These are phyloP conservation scores for Kalmusia sp. DNA, from an alignment of 2,329 filamentous ascomycete genomes.

Conservation along the genomic window DNA sequence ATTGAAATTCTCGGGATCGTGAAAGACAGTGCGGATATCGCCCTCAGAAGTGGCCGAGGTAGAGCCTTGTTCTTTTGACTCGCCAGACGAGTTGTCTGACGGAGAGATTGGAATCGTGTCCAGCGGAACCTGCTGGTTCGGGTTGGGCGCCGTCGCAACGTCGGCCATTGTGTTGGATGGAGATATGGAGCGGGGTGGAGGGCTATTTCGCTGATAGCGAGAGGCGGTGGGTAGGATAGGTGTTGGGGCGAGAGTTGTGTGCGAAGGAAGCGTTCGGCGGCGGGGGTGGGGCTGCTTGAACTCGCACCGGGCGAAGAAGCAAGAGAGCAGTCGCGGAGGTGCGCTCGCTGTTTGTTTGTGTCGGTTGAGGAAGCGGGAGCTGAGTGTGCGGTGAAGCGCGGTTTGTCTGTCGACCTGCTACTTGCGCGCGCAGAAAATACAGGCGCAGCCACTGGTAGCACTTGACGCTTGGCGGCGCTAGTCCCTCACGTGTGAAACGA, in stretches of 20 bases:
- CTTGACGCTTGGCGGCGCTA: slow-evolving; percentile 6
- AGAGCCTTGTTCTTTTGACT: slow-evolving; percentile 47
- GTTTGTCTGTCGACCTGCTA: slow-evolving; percentile 15
- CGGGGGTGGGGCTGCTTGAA: slow-evolving; percentile 29
- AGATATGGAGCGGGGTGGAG: slow-evolving; percentile 6
- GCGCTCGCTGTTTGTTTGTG: slow-evolving; percentile 15
- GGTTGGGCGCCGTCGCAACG: slow-evolving; percentile 45
- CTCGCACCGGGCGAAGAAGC: slow-evolving; percentile 43
- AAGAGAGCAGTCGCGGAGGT: slow-evolving; percentile 31
- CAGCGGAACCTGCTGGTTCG: slow-evolving; percentile 59
- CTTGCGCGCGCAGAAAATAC: slow-evolving; percentile 20
- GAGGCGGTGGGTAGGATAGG: slow-evolving; percentile 3
- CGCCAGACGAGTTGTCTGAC: slow-evolving; percentile 52
- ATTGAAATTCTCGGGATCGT: slow-evolving; percentile 98
- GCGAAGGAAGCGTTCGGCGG: slow-evolving; percentile 16
- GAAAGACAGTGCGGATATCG: slow-evolving; percentile 90
- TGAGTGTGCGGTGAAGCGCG: slow-evolving; percentile 17
- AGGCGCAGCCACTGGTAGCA: background rate
- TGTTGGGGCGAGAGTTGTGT: background rate
- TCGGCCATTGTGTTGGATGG: slow-evolving; percentile 41
- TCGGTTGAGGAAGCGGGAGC: slow-evolving; percentile 19
- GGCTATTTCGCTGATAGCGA: slow-evolving; percentile 6
- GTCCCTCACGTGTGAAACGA: background rate
- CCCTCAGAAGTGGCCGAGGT: slow-evolving; percentile 52
- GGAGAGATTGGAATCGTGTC: slow-evolving; percentile 65